These are phyloP conservation scores for Parietichytrium sp. DNA, from an alignment of 108 stramenopile species.

Conservation along the genomic window DNA sequence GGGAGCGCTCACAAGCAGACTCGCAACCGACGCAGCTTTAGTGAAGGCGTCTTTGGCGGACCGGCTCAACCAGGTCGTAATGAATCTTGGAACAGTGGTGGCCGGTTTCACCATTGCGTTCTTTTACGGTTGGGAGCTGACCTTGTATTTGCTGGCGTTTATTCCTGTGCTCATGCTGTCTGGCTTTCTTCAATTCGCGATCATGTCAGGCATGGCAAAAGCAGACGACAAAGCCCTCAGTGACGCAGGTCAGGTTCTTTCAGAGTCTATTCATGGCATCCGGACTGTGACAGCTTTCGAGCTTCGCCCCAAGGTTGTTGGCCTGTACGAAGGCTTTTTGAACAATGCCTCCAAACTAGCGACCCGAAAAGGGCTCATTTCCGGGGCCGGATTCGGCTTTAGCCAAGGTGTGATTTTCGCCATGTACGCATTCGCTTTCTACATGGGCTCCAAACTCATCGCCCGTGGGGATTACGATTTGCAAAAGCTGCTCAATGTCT, in stretches of 20 bases:
- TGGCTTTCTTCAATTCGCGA: slow-evolving; percentile 48
- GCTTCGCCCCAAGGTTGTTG: slow-evolving; percentile 49
- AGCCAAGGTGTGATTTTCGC: slow-evolving; percentile 54
- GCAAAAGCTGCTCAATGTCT: slow-evolving; percentile 49
- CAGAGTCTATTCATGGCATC: slow-evolving; percentile 64
- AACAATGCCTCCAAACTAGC: slow-evolving; percentile 25
- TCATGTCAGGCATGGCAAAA: slow-evolving; percentile 46
- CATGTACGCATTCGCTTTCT: slow-evolving; percentile 54
- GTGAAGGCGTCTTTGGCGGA: slow-evolving; percentile 54
- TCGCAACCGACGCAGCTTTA: slow-evolving; percentile 37
- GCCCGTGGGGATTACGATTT: slow-evolving; percentile 41
- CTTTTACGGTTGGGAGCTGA: slow-evolving; percentile 56
- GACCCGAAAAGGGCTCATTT: slow-evolving; percentile 45
- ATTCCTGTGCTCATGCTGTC: slow-evolving; percentile 61
- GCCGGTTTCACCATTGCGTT: slow-evolving; percentile 60
- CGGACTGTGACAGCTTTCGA: slow-evolving; percentile 65
- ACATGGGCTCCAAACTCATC: slow-evolving; percentile 48
- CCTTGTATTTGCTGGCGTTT: slow-evolving; percentile 60
- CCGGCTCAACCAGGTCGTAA: slow-evolving; percentile 43
- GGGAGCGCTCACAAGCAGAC: slow-evolving; percentile 35
- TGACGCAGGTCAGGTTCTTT: slow-evolving; percentile 44
- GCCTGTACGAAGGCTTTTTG: slow-evolving; percentile 53
- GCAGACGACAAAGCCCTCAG: slow-evolving; percentile 51
- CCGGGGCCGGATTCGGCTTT: slow-evolving; percentile 48
- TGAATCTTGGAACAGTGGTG: slow-evolving; percentile 42